Conservation (phyloP, 345 rosid species). For the Lepidium africanum region DNA sequence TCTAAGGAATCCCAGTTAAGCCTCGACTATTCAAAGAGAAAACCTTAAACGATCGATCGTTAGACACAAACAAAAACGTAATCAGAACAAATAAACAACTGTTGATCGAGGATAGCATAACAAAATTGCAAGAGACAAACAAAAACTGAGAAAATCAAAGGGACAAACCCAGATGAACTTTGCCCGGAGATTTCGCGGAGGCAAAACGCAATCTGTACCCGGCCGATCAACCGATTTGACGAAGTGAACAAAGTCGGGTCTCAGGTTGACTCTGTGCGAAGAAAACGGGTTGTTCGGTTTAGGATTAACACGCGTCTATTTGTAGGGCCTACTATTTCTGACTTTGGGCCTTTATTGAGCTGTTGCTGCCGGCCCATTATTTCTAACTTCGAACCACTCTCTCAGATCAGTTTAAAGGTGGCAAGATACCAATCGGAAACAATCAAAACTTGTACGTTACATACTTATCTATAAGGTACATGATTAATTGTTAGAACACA, state of each 20-base stretch:
- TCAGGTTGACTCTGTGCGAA: neutral
- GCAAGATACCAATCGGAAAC: neutral
- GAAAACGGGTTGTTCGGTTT: neutral
- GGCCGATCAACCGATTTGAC: neutral
- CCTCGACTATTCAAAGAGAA: neutral
- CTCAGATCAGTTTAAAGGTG: no score
- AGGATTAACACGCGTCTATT: neutral
- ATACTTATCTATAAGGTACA: neutral
- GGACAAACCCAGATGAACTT: constrained; percentile 4
- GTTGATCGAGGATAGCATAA: neutral
- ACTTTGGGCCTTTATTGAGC: neutral
- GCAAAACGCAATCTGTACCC: neutral
- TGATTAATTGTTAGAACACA: neutral
- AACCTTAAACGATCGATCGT: neutral
- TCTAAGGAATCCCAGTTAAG: neutral
- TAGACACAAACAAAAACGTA: neutral
- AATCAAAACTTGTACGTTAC: neutral
- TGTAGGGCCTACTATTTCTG: neutral
- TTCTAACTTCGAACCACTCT: neutral
- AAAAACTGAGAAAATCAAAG: neutral
- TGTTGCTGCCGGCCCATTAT: neutral
- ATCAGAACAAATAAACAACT: neutral
- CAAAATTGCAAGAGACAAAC: neutral
- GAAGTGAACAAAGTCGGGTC: neutral
- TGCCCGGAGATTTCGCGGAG: neutral